Evolutionary conservation across 306 rosid genomes (phyloP).

Genomic region (Citrullus amarus): DNA sequence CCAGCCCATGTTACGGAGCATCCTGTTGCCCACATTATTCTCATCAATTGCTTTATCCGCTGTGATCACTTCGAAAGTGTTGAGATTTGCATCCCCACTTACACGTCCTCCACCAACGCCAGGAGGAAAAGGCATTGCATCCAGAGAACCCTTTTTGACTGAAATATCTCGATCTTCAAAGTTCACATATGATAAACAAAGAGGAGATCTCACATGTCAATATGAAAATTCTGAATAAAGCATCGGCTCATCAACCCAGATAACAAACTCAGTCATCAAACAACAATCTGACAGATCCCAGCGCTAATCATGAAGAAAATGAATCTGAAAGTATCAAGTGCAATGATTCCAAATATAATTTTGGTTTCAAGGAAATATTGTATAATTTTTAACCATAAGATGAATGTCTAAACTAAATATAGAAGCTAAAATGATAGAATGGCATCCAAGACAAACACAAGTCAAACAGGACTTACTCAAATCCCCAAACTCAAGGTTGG

Average conservation of each 20-base stretch:
- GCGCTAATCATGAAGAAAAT: constrained; percentile 11
- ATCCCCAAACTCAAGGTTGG: constrained; percentile 53
- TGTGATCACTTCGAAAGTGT: constrained; percentile 73
- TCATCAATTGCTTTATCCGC: constrained; percentile 91
- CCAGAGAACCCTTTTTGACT: constrained; percentile 59
- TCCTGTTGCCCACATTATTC: constrained; percentile 88
- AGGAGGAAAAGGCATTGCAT: constrained; percentile 97
- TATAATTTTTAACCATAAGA: constrained; percentile 6
- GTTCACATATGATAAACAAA: constrained; percentile 38
- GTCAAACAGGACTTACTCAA: constrained; percentile 51
- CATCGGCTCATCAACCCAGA: constrained; percentile 16
- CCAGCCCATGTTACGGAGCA: constrained; percentile 99
- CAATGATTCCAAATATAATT: not conserved
- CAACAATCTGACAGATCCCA: constrained; percentile 10
- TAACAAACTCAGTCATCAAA: constrained; percentile 4
- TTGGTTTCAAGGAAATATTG: not conserved
- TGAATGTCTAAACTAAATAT: not conserved
- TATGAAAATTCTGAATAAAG: constrained; percentile 10
- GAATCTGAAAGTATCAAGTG: constrained; percentile 15
- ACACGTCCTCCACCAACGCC: constrained; percentile 97
- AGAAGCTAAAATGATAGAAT: not conserved
- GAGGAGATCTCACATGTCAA: constrained; percentile 39
- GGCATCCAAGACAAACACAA: not conserved
- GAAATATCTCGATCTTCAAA: constrained; percentile 71
- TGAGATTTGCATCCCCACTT: constrained; percentile 43